These are phyloP conservation scores for Prunus mongolica DNA, from an alignment of 306 rosid species.

Conservation along the genomic window DNA sequence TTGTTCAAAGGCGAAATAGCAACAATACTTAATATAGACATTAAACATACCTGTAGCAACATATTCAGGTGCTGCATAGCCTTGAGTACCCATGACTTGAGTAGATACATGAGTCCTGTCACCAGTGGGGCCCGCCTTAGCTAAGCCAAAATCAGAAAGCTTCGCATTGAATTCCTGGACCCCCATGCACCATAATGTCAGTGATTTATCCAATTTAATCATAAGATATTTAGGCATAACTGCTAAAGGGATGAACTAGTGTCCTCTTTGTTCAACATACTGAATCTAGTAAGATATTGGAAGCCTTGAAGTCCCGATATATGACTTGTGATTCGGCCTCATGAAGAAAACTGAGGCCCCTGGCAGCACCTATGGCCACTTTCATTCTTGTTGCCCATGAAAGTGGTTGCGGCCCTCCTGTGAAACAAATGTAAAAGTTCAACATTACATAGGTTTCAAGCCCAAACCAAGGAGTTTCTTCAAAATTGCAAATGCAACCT, in stretches of 20 bases:
- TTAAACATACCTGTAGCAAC: conserved; percentile 78
- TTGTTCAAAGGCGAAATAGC: conserved; percentile 7
- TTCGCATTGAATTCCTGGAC: conserved; percentile 80
- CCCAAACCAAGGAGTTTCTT: conserved; percentile 1
- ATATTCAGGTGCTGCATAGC: conserved; percentile 98
- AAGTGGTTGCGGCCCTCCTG: conserved; percentile 93
- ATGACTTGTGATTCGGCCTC: conserved; percentile 90
- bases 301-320: conserved; percentile 95
- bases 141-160: conserved; percentile 97
- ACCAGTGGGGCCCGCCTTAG: conserved; percentile 95
- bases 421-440: conserved; percentile 14
- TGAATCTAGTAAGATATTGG: conserved; percentile 83
- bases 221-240: background rate
- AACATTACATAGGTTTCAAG: conserved; percentile 4
- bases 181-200: conserved; percentile 17
- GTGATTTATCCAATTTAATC: background rate
- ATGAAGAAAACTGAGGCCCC: conserved; percentile 91
- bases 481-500: background rate
- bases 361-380: conserved; percentile 91
- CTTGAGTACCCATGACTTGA: conserved; percentile 91
- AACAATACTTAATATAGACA: conserved; percentile 1
- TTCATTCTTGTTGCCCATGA: conserved; percentile 87
- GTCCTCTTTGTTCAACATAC: conserved; percentile 38
- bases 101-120: conserved; percentile 95
- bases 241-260: background rate